phyloP scores from a whole-genome alignment of 2,329 filamentous ascomycete genomes.

The Septoria petroselini region DNA sequence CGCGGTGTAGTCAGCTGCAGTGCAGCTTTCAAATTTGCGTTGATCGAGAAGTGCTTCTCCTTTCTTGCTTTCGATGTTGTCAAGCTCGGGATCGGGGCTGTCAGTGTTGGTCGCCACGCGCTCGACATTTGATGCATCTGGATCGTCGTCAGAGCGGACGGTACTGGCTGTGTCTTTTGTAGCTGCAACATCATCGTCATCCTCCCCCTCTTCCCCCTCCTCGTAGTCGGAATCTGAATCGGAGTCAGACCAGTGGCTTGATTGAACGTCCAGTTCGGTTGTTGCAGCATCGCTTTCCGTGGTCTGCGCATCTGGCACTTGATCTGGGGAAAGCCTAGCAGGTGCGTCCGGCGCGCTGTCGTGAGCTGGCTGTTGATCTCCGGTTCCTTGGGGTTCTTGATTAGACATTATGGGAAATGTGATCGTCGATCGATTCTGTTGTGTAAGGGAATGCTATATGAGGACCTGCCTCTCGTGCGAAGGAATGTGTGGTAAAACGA shows the following conservation, averaged over 20 bases:
- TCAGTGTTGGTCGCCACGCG: too few relatives aligned
- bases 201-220: not conserved
- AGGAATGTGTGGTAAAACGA: not conserved
- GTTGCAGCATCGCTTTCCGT: not conserved
- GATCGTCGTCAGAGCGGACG: too few relatives aligned
- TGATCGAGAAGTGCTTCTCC: not conserved
- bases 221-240: not conserved
- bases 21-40: not conserved
- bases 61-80: too few relatives aligned
- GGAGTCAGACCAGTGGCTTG: not conserved
- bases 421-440: not conserved
- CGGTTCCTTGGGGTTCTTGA: not conserved
- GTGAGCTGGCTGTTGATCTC: not conserved
- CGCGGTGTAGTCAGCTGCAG: too few relatives aligned
- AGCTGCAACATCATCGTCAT: not conserved
- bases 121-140: too few relatives aligned
- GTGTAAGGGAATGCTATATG: not conserved
- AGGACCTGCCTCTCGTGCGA: conserved; percentile 9
- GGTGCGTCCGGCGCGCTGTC: not conserved
- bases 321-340: not conserved
- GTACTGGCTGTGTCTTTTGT: too few relatives aligned
- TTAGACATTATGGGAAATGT: not conserved
- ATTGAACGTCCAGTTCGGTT: not conserved
- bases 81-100: too few relatives aligned
- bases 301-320: not conserved